Evolutionary conservation across 2,329 filamentous ascomycete genomes (phyloP), one percentile per base, ranked within the genome.

Genomic region (Akanthomyces uredinophilus): DNA sequence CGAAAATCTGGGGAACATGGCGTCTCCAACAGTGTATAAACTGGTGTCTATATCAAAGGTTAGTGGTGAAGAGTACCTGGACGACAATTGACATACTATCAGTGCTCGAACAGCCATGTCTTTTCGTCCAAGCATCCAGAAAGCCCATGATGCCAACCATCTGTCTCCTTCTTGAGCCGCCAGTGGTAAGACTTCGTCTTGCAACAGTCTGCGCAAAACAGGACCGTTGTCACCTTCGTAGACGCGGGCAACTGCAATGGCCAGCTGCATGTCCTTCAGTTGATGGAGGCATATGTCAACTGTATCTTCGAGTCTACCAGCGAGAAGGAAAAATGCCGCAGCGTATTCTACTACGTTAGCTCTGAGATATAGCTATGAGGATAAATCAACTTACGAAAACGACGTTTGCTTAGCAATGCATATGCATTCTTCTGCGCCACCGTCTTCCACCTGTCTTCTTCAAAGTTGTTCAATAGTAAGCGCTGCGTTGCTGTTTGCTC

Each of bases 391-490:
- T 71, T 74, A 92, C 89, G 85, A 72, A 97, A 97, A 55, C 95
- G 83, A 50, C 92, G 85, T 75, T 92, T 96, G 66, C 94, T 95
- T 71, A 99, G 87, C 60, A 99, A 76, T 3, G 95, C 94, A 75
- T 97, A 99, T 0, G 95, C 95, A 72, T 99, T 99, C 76, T 99
- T 99, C 64, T 96, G 78, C 0, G 95, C 95, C 5, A 91, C 87
- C 1, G 90, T 96, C 72, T 85, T 90, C 91, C 95, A 98, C 67
- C 91, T 89, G 0, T 87, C 83, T 65, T 96, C 90, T 4, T 86
- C 82, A 73, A 99, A 99, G 72, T 98, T 92, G 70, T 97, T 96
- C n/a, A 88, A 83, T 24, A 99, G 79, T 35, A 99, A 81, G 64
- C 85, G 87, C 64, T 88, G 85, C 0, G 95, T 99, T 0, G 89